Evolutionary conservation across 345 rosid species (phyloP), one percentile per base, ranked within the genome.

Genomic region (Hevea brasiliensis): DNA sequence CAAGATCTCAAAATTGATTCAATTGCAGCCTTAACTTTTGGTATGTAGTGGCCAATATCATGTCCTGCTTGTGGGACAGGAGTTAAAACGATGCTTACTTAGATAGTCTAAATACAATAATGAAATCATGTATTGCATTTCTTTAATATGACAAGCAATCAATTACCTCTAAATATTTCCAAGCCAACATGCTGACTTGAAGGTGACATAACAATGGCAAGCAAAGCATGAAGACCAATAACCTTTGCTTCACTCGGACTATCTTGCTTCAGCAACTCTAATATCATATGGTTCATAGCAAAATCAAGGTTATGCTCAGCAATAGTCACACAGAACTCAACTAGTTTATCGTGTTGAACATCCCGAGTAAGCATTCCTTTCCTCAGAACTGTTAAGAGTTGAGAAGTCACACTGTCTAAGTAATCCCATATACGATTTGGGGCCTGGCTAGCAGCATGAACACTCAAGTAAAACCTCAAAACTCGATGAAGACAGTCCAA

Each of bases 281-380:
- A 81, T 48, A 95, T 81, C 99, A 92, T 95, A 81, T 92, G 99
- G 78, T 95, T 95, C 98, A 92, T 95, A 70, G 98, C 84, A 77
- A 95, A 95, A 86, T 95, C 99, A 87, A 92, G 98, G 87, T 95
- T 92, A 87, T 95, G 99, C 60, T 92, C 99, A 29, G 98, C 94
- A 75, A 95, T 87, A 61, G 96, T 88, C 76, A 92, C 99, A 81
- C 99, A 95, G 76, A 95, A 95, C 75, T 95, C 98, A 69, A 95
- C 97, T 79, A 95, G 89, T 82, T 95, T 95, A 82, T 95, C 99
- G 70, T 95, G 98, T 77, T 95, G 99, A 50, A 87, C 89, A 87
- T 92, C 99, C 84, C 91, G 99, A 69, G 93, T 89, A 59, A 95
- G 97, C 89, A 92, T 37, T 81, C 98, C 99, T 83, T 91, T 95